Evolutionary conservation across 2,329 filamentous ascomycete genomes (phyloP), one percentile per base, ranked within the genome.

Genomic region (Botrytis fabae): DNA sequence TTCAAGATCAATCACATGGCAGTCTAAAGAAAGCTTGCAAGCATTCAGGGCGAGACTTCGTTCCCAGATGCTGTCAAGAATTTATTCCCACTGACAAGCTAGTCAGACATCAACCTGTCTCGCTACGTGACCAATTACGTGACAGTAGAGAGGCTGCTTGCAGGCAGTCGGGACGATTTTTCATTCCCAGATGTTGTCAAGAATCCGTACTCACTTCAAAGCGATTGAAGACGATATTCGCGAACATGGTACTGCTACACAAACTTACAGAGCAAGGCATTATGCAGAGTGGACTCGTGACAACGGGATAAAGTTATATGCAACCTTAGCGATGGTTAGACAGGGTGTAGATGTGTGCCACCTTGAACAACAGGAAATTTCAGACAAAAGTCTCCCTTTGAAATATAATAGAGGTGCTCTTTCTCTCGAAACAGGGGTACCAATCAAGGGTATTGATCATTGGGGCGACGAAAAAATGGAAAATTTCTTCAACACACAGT

Each of bases 331-430:
- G 35, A 38, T 38, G 35, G 35, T 38, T 8, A 5, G 35, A 38
- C 35, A 38, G 35, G 35, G 72, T 22, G 59, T 46, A 3, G 71
- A 74, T 25, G 75, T 78, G 4, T 38, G 48, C 22, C 32, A n/a
- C 9, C 35, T 77, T 18, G 62, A 74, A 44, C 40, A 64, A 2
- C 75, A 77, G 18, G 65, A 63, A 0, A 70, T 77, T 8, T 69
- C 62, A 4, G 77, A 78, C 60, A 32, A 68, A 0, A 73, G 76
- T 40, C 68, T 78, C 16, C 77, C 77, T 2, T 64, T 78, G 1
- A 61, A 70, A 28, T 72, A 70, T 4, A 18, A 46, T 4, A 63
- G 10, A 51, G 48, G 48, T 51, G 48, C 1, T n/a, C 48, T 51
- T 14, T 51, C n/a, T 0, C 48, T 51, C 48, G n/a, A 51, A 14